Evolutionary conservation across 352 stramenopile genomes (phyloP).

Genomic region (Lagenidium sp.): DNA sequence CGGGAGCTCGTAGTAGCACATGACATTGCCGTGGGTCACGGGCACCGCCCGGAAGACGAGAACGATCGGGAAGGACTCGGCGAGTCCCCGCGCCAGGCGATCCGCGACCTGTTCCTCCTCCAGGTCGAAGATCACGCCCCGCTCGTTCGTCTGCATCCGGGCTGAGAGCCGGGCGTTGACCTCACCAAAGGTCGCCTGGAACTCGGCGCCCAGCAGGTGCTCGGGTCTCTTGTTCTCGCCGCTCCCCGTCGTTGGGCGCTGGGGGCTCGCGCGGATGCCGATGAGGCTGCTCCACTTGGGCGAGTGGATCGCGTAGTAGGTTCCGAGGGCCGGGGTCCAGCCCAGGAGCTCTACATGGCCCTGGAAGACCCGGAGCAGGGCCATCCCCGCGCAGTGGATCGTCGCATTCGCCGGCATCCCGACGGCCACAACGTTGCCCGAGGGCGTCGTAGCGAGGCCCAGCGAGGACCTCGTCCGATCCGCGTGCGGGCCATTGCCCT

Average conservation of each 20-base stretch:
- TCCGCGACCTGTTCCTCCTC: constrained; percentile 72
- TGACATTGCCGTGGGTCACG: constrained; percentile 59
- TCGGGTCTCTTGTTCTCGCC: constrained; percentile 11
- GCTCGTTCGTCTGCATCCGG: constrained; percentile 21
- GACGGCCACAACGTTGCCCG: constrained; percentile 54
- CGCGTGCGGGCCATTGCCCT: no score
- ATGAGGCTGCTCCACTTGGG: constrained; percentile 76
- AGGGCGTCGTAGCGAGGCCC: constrained; percentile 29
- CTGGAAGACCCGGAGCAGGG: constrained; percentile 73
- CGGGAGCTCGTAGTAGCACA: constrained; percentile 61
- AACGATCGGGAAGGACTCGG: constrained; percentile 53
- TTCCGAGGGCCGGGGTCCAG: constrained; percentile 50
- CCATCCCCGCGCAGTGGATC: constrained; percentile 69
- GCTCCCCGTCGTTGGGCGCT: constrained; percentile 7
- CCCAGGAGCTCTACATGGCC: constrained; percentile 62
- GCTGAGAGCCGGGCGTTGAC: constrained; percentile 31
- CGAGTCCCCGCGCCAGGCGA: constrained; percentile 48
- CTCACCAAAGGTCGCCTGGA: constrained; percentile 47
- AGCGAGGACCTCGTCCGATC: constrained; percentile 5
- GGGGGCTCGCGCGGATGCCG: constrained; percentile 31
- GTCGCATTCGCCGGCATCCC: constrained; percentile 36
- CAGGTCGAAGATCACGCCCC: constrained; percentile 19
- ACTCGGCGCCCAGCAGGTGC: constrained; percentile 21
- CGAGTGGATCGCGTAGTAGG: constrained; percentile 77
- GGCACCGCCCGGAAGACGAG: constrained; percentile 61